phyloP scores from a whole-genome alignment of 352 stramenopile species.

The Phytophthora brassicae region DNA sequence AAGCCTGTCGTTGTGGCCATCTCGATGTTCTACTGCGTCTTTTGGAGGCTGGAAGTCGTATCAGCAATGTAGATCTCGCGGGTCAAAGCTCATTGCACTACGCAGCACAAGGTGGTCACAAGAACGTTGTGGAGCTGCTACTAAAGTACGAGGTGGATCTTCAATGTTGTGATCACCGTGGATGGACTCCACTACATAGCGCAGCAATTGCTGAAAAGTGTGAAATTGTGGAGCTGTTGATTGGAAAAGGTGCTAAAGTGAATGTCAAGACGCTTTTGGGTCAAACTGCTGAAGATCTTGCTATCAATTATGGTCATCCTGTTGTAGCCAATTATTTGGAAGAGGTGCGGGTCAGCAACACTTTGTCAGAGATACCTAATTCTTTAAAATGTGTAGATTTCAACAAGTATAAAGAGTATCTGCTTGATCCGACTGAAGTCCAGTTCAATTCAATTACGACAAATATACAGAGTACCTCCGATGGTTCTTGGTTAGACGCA shows the following conservation, averaged over 20 bases:
- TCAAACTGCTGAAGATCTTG: not conserved
- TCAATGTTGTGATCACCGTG: slow-evolving; percentile 2
- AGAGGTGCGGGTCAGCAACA: no score
- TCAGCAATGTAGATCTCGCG: not conserved
- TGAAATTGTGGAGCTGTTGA: not conserved
- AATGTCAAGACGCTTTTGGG: not conserved
- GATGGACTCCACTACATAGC: slow-evolving; percentile 17
- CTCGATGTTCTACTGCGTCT: not conserved
- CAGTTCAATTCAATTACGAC: slow-evolving; percentile 5
- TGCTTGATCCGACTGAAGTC: slow-evolving; percentile 5
- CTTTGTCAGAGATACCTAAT: no score
- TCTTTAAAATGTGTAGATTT: no score
- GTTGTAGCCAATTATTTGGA: no score
- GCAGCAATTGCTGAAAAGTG: not conserved
- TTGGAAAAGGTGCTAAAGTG: not conserved
- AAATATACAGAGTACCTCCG: not conserved
- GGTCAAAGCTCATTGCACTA: not conserved
- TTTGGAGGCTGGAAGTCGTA: not conserved
- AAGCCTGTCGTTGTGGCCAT: not conserved
- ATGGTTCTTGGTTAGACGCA: slow-evolving; percentile 8
- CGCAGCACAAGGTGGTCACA: not conserved
- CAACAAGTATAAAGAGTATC: not conserved
- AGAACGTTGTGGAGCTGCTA: not conserved
- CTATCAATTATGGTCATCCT: not conserved
- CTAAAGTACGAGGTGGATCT: not conserved